Evolutionary conservation across 2,329 filamentous ascomycete species (phyloP).

Genomic region (Xylariaceae sp.): DNA sequence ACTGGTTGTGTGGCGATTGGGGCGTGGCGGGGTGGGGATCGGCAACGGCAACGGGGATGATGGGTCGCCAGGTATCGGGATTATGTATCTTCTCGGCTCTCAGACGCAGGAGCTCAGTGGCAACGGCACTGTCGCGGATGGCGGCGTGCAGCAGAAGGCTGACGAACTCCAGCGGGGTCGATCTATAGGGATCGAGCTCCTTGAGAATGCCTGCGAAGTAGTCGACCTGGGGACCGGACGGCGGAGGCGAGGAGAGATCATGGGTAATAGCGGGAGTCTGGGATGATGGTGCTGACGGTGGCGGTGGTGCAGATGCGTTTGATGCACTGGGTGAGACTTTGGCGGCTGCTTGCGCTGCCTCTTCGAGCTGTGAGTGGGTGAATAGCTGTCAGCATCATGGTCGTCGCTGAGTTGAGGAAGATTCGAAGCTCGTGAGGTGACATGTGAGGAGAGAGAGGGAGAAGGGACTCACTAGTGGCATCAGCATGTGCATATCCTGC

Average conservation of each 20-base stretch:
- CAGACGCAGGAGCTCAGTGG: slow-evolving; percentile 9
- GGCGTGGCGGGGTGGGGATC: not conserved
- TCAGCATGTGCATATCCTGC: too few relatives aligned
- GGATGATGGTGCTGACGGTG: too few relatives aligned
- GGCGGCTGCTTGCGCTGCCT: too few relatives aligned
- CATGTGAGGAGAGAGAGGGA: too few relatives aligned
- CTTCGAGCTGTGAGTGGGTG: too few relatives aligned
- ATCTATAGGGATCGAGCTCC: slow-evolving; percentile 15
- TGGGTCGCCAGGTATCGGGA: slow-evolving; percentile 13
- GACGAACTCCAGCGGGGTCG: slow-evolving; percentile 19
- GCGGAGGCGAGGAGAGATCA: not conserved
- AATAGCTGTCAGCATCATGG: too few relatives aligned
- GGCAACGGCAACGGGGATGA: slow-evolving; percentile 1
- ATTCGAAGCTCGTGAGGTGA: too few relatives aligned
- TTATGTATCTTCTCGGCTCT: slow-evolving; percentile 12
- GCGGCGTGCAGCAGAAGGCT: slow-evolving; percentile 20
- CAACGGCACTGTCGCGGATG: slow-evolving; percentile 15
- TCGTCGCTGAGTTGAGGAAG: too few relatives aligned
- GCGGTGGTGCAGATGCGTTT: too few relatives aligned
- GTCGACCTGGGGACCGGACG: not conserved
- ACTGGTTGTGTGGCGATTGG: not conserved
- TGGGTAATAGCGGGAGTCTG: too few relatives aligned
- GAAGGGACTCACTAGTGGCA: too few relatives aligned
- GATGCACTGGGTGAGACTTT: too few relatives aligned
- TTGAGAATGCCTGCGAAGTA: slow-evolving; percentile 15